Percentiles rank a stretch among this genome's conserved stretches.
Evolutionary conservation across 78 protist genomes (phyloP).

Genomic region (Isochrysis galbana): DNA sequence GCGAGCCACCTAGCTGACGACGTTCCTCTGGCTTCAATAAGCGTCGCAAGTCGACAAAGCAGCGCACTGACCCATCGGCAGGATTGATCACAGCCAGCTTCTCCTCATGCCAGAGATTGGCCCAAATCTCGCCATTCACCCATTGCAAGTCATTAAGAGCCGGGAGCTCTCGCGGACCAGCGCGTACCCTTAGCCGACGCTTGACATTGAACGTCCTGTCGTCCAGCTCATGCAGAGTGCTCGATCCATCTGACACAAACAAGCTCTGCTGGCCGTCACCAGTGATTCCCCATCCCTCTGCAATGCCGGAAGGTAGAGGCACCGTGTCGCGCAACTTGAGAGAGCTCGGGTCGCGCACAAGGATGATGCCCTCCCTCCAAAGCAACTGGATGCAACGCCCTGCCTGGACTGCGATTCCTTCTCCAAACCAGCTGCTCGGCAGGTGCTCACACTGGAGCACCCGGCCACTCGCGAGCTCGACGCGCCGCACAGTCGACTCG

Average conservation of each 20-base stretch:
- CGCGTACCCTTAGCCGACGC: neutral
- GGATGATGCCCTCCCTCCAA: neutral
- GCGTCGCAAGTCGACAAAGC: neutral
- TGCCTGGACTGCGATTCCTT: neutral
- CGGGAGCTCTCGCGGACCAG: neutral
- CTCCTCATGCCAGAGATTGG: neutral
- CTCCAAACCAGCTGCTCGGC: neutral
- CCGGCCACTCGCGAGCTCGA: neutral
- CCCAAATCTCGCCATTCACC: neutral
- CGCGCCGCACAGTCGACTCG: neutral
- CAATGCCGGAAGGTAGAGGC: neutral
- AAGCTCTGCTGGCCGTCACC: neutral
- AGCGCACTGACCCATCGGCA: neutral
- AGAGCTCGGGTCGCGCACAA: neutral
- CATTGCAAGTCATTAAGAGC: neutral
- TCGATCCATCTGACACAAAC: neutral
- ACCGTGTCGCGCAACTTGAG: neutral
- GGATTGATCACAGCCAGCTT: neutral
- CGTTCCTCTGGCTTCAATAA: neutral
- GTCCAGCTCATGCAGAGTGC: neutral
- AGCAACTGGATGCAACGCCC: neutral
- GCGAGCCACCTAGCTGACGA: neutral
- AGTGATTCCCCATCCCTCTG: constrained; percentile 1
- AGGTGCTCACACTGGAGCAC: neutral
- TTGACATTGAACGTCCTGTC: neutral